Conservation (phyloP, 805 yeast genomes). For the Candida verbasci region DNA sequence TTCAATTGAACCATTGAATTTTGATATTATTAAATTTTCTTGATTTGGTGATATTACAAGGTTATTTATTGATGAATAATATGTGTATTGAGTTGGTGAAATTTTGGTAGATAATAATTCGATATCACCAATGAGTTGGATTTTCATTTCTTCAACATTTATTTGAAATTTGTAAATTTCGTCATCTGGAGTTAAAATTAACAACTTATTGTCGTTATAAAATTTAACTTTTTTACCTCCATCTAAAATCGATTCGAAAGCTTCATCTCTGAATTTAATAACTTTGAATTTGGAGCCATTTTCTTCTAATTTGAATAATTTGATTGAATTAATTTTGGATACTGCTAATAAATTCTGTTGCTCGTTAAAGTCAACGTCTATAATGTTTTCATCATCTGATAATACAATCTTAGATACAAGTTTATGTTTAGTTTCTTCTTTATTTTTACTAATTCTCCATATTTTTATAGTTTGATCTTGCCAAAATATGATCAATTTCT, state of each 20-base stretch:
- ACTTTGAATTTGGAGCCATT: constrained; percentile 41
- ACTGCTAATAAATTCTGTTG: constrained; percentile 68
- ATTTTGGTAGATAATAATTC: constrained; percentile 20
- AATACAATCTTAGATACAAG: constrained; percentile 62
- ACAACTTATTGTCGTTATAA: constrained; percentile 39
- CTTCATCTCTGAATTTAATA: constrained; percentile 46
- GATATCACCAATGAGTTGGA: constrained; percentile 41
- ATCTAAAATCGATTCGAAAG: constrained; percentile 33
- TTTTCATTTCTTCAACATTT: constrained; percentile 25
- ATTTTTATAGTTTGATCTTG: constrained; percentile 76
- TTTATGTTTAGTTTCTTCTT: constrained; percentile 33
- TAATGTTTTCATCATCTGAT: constrained; percentile 76
- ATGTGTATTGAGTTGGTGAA: constrained; percentile 34
- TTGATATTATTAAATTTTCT: constrained; percentile 49
- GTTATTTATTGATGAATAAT: constrained; percentile 41
- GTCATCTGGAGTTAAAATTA: constrained; percentile 57
- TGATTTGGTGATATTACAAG: constrained; percentile 46
- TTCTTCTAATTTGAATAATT: constrained; percentile 59
- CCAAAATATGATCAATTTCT: constrained; percentile 67
- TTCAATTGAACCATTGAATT: constrained; percentile 66
- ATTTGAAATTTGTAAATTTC: constrained; percentile 46
- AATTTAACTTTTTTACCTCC: constrained; percentile 60
- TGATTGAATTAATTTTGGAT: constrained; percentile 63
- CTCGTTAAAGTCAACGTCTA: constrained; percentile 60
- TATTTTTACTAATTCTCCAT: constrained; percentile 55